Conservation (phyloP, 768 basidiomycete species). For the Mycena indigotica region DNA sequence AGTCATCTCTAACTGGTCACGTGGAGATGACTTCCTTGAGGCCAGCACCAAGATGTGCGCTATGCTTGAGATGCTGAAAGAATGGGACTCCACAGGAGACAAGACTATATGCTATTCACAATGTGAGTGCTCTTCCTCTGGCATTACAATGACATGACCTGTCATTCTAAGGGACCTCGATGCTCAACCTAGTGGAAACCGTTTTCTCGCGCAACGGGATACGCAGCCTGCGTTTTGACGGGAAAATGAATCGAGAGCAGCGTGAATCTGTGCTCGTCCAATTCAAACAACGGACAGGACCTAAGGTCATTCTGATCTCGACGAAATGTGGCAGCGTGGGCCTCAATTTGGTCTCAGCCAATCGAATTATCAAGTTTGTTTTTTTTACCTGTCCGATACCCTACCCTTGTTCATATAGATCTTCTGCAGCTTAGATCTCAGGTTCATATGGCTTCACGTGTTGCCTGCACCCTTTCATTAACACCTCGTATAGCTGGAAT, state of each 20-base stretch:
- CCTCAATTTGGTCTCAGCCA: slow-evolving; percentile 66
- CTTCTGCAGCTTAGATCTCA: slow-evolving; percentile 60
- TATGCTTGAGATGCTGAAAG: slow-evolving; percentile 55
- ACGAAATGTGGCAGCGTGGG: slow-evolving; percentile 74
- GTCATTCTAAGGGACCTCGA: slow-evolving; percentile 63
- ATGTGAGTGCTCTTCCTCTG: slow-evolving; percentile 42
- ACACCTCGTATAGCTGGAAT: slow-evolving; percentile 49
- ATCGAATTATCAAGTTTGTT: slow-evolving; percentile 61
- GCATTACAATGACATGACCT: neutral
- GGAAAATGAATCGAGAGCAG: slow-evolving; percentile 59
- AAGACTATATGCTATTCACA: slow-evolving; percentile 75
- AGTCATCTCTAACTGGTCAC: slow-evolving; percentile 56
- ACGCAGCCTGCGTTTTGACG: slow-evolving; percentile 62
- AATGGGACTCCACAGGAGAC: slow-evolving; percentile 62
- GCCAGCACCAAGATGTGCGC: slow-evolving; percentile 70
- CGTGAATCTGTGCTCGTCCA: slow-evolving; percentile 52
- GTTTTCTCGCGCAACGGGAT: slow-evolving; percentile 62
- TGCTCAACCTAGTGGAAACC: slow-evolving; percentile 68
- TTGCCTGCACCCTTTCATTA: no score
- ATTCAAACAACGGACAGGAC: slow-evolving; percentile 60
- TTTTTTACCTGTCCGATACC: neutral
- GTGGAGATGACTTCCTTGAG: slow-evolving; percentile 62
- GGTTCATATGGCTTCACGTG: no score
- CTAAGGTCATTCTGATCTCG: slow-evolving; percentile 67
- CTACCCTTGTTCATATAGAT: neutral